These are phyloP conservation scores for Emericellopsis atlantica DNA, from an alignment of 2,329 filamentous ascomycete species.

Conservation along the genomic window DNA sequence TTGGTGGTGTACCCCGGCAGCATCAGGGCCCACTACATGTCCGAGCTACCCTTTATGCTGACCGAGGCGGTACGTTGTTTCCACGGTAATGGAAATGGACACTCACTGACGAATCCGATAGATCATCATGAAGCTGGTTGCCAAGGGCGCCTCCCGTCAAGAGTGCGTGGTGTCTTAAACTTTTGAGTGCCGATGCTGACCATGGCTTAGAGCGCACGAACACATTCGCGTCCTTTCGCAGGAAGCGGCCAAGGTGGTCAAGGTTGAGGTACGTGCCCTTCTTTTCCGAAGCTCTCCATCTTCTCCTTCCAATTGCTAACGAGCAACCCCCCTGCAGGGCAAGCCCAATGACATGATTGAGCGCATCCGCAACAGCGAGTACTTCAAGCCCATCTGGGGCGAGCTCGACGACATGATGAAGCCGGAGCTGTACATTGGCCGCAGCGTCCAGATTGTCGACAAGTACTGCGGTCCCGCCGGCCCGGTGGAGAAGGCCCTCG, in stretches of 20 bases:
- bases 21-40: constrained; percentile 50
- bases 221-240: constrained; percentile 60
- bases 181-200: too few species aligned
- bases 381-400: constrained; percentile 60
- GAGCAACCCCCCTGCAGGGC: constrained; percentile 29
- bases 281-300: constrained; percentile 26
- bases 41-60: constrained; percentile 80
- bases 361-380: constrained; percentile 58
- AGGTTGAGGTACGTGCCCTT: constrained; percentile 16
- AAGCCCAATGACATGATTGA: constrained; percentile 72
- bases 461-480: constrained; percentile 27
- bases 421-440: constrained; percentile 38
- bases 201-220: constrained; percentile 50
- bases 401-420: constrained; percentile 59
- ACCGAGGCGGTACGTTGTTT: constrained; percentile 23
- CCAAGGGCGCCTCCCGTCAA: constrained; percentile 59
- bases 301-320: not conserved
- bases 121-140: constrained; percentile 68
- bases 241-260: not conserved
- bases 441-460: constrained; percentile 31
- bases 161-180: constrained; percentile 23
- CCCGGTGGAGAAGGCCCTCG: constrained; percentile 22
- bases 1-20: constrained; percentile 61
- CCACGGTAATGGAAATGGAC: too few species aligned
- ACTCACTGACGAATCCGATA: too few species aligned